Evolutionary conservation across 768 basidiomycete species (phyloP), one percentile per base, ranked within the genome.

Genomic region (Ramaria sp.): DNA sequence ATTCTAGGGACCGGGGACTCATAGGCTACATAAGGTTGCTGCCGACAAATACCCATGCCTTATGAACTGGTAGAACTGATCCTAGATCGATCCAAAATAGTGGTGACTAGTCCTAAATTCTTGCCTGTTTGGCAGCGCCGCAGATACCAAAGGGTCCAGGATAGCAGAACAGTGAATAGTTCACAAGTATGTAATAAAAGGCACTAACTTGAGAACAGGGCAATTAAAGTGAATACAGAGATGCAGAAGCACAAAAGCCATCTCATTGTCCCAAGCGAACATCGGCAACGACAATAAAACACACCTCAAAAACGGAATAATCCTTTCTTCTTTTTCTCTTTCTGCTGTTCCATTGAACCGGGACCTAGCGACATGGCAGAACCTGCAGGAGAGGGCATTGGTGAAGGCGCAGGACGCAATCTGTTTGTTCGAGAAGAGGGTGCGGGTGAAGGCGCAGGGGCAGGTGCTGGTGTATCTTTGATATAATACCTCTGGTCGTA

Each of bases 401-500:
- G 52, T n/a, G 56, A 39, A 37, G 54, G 27, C 11, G 27, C 31
- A 41, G 51, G 53, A 42, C 59, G 39, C 45, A 47, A 48, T 58
- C 59, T 49, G 60, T 58, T 22, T 60, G 60, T 11, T 57, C 60
- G 17, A 51, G 51, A 2, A 34, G 69, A 66, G 1, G 73, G 64
- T 53, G 65, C 70, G 30, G 68, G 65, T 10, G 59, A 24, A 17
- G 73, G 62, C 59, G 63, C 68, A 24, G 63, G 75, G 50, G 70
- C 73, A 6, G 78, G 78, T 43, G 78, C 77, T 3, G 84, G 80
- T 0, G 82, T 74, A 54, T 88, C 85, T 58, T 76, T 71, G 24
- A 80, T 80, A 66, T 75, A 86, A 71, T 88, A 92, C 63, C 80
- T 81, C 67, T 86, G 80, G 63, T 92, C 89, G 63, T 91, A 91